A percentile compares a stretch with the other conserved stretches of the same genome.
Conservation (phyloP, 441 rosid species). For the Adansonia grandidieri region DNA sequence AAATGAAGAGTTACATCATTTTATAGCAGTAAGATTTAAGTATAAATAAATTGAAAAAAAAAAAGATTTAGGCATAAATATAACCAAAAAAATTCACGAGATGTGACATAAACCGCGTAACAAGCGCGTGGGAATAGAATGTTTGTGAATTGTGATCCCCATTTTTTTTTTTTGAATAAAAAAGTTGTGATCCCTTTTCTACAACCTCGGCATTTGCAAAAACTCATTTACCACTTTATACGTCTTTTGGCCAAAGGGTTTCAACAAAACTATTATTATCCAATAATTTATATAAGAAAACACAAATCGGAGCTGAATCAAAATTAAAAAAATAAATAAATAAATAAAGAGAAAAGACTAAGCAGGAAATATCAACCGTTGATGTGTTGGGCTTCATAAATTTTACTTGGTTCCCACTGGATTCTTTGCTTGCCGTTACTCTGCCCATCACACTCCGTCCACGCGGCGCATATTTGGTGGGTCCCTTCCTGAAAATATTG, state of each 20-base stretch:
- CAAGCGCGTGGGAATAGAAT: conserved; percentile 21
- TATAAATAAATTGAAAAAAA: neutral
- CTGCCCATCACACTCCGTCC: conserved; percentile 1
- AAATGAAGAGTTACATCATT: neutral
- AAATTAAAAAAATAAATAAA: neutral
- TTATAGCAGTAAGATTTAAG: too few relatives aligned
- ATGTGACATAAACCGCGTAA: neutral
- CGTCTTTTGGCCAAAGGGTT: conserved; percentile 11
- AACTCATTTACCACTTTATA: neutral
- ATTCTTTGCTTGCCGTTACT: conserved; percentile 12
- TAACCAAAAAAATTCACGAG: neutral
- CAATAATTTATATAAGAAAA: conserved; percentile 30
- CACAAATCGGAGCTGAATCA: neutral
- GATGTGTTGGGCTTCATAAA: neutral
- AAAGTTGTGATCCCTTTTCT: neutral
- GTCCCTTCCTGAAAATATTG: too few relatives aligned
- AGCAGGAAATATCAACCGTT: conserved; percentile 34
- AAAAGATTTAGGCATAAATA: neutral
- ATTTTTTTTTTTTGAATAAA: too few relatives aligned
- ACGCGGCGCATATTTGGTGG: too few relatives aligned
- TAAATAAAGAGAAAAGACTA: neutral
- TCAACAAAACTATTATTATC: conserved; percentile 28
- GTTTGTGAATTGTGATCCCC: neutral
- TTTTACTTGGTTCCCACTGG: neutral
- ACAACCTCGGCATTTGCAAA: conserved; percentile 35